Evolutionary conservation across 1,284 basidiomycete genomes (phyloP).

Genomic region (Peniophora sp.): DNA sequence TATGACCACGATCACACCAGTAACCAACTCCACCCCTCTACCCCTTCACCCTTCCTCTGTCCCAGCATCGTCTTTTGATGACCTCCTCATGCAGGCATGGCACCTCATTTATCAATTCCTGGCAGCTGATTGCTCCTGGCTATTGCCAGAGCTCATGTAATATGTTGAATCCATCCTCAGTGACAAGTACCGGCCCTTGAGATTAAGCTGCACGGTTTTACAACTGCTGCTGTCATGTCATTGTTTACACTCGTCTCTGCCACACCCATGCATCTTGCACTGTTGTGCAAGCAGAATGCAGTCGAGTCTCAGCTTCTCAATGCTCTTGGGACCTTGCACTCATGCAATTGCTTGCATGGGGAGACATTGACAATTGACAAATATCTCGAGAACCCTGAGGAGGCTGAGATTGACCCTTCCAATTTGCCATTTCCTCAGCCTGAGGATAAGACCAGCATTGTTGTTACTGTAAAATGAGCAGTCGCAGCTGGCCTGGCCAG

Average conservation of each 20-base stretch:
- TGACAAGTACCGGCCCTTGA: neutral
- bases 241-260: neutral
- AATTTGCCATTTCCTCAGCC: no score
- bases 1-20: neutral
- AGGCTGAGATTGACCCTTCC: no score
- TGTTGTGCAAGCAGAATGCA: neutral
- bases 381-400: neutral
- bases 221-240: neutral
- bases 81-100: neutral
- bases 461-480: no score
- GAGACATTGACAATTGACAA: neutral
- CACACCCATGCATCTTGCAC: neutral
- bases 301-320: neutral
- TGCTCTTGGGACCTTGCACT: neutral
- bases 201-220: neutral
- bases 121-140: no score
- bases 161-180: neutral
- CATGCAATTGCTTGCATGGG: neutral
- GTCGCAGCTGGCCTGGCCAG: no score
- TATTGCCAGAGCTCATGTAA: neutral
- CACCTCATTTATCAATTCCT: no score
- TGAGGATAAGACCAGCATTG: no score
- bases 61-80: neutral
- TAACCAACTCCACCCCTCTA: neutral
- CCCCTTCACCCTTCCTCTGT: neutral